Conservation (phyloP, 768 basidiomycete species). For the Leccinum incarnatum region DNA sequence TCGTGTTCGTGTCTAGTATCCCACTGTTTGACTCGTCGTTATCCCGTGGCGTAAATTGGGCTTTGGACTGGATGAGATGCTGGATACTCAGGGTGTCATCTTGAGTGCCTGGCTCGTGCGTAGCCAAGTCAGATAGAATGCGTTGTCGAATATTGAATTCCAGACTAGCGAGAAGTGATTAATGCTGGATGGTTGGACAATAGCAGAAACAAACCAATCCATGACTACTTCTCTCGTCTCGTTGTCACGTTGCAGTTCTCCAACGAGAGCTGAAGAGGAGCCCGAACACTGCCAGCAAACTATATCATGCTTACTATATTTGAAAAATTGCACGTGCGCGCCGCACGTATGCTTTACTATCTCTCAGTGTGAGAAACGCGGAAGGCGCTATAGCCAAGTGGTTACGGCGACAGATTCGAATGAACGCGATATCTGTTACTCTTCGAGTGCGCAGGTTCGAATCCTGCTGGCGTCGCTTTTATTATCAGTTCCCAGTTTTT, state of each 20-base stretch:
- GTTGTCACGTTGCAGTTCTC: no score
- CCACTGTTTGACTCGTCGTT: conserved; percentile 12
- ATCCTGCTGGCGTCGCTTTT: conserved; percentile 40
- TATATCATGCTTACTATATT: not conserved
- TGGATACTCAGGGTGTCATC: conserved; percentile 49
- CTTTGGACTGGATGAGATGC: conserved; percentile 60
- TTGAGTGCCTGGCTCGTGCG: conserved; percentile 47
- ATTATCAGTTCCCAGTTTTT: not conserved
- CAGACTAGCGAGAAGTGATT: conserved; percentile 42
- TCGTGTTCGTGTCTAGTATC: conserved; percentile 22
- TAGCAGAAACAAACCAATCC: conserved; percentile 45
- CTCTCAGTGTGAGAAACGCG: no score
- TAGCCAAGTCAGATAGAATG: conserved; percentile 72
- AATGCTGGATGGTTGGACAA: not conserved
- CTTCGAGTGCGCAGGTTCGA: conserved; percentile 41
- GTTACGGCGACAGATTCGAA: conserved; percentile 78
- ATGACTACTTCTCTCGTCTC: conserved; percentile 24
- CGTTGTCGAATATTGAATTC: conserved; percentile 77
- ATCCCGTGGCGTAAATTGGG: conserved; percentile 40
- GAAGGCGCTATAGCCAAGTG: conserved; percentile 66
- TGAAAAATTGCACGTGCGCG: no score
- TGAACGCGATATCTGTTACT: conserved; percentile 33
- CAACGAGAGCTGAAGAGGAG: not conserved
- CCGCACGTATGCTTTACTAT: not conserved
- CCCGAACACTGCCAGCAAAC: no score